Conservation (phyloP, 2,329 filamentous ascomycete genomes). For the Fusarium equiseti region DNA sequence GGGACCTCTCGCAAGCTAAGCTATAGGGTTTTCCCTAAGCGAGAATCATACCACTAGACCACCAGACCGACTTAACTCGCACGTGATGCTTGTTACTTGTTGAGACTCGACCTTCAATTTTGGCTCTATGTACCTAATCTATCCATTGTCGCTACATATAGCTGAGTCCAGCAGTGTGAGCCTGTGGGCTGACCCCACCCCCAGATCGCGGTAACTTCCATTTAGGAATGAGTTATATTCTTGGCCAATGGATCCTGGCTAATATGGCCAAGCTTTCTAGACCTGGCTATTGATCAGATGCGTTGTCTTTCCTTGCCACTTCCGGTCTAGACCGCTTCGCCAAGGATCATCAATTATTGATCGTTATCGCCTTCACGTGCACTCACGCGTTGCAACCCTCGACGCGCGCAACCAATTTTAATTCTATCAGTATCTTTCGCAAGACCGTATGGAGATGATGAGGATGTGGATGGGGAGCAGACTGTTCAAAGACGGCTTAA, state of each 20-base stretch:
- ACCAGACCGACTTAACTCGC: slow-evolving; percentile 54
- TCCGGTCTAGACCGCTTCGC: background rate
- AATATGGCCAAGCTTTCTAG: no score
- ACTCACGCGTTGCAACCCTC: background rate
- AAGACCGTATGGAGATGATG: fast-evolving
- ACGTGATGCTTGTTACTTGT: slow-evolving; percentile 1
- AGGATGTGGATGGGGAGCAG: fast-evolving
- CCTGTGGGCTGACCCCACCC: no score
- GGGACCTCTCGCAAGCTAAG: slow-evolving; percentile 58
- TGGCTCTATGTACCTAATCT: fast-evolving
- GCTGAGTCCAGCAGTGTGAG: no score
- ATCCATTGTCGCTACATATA: background rate
- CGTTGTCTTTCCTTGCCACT: background rate
- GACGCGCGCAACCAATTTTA: background rate
- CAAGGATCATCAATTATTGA: background rate
- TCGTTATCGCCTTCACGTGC: background rate
- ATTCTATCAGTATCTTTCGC: background rate
- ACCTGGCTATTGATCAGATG: background rate
- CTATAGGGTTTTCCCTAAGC: slow-evolving; percentile 68
- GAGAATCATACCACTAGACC: slow-evolving; percentile 79
- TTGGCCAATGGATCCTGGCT: background rate
- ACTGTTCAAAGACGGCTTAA: background rate
- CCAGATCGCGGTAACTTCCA: background rate
- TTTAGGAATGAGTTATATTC: background rate
- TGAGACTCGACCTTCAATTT: background rate